These are phyloP conservation scores for Hansfordia pulvinata DNA, from an alignment of 2,329 filamentous ascomycete genomes.

Conservation along the genomic window DNA sequence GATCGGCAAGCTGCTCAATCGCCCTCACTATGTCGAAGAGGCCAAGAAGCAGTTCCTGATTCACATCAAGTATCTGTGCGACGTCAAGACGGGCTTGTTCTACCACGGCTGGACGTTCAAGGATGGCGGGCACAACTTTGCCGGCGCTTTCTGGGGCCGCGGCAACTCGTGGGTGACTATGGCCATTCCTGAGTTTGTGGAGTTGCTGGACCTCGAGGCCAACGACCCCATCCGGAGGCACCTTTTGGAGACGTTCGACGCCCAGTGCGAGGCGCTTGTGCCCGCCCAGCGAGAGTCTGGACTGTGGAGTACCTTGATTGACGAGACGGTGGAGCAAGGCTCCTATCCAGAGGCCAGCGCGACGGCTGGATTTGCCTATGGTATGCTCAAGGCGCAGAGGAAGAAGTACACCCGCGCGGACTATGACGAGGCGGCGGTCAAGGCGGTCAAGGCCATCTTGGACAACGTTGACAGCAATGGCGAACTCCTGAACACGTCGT, in stretches of 20 bases:
- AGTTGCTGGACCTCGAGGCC: slow-evolving; percentile 48
- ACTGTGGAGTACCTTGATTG: slow-evolving; percentile 63
- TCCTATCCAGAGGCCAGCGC: slow-evolving; percentile 68
- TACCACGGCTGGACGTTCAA: slow-evolving; percentile 77
- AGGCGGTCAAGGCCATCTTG: slow-evolving; percentile 54
- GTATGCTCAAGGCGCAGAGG: slow-evolving; percentile 59
- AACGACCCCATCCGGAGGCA: slow-evolving; percentile 50
- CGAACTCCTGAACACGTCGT: slow-evolving; percentile 61
- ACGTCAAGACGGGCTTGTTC: slow-evolving; percentile 57
- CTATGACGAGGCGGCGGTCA: slow-evolving; percentile 47
- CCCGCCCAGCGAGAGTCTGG: slow-evolving; percentile 47
- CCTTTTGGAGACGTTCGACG: slow-evolving; percentile 48
- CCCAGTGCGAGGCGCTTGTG: slow-evolving; percentile 53
- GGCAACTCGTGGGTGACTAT: slow-evolving; percentile 69
- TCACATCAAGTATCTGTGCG: slow-evolving; percentile 68
- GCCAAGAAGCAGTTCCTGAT: slow-evolving; percentile 66
- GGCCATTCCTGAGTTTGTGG: slow-evolving; percentile 70
- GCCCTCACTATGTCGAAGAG: slow-evolving; percentile 63
- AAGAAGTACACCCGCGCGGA: slow-evolving; percentile 54
- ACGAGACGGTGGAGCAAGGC: slow-evolving; percentile 49
- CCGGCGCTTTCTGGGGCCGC: slow-evolving; percentile 41
- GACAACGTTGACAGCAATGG: slow-evolving; percentile 51
- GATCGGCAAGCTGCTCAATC: slow-evolving; percentile 56
- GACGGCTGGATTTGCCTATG: slow-evolving; percentile 70
- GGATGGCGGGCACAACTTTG: slow-evolving; percentile 49